These are phyloP conservation scores for Pseudodiploospora longispora DNA, from an alignment of 2,329 filamentous ascomycete species.

Conservation along the genomic window DNA sequence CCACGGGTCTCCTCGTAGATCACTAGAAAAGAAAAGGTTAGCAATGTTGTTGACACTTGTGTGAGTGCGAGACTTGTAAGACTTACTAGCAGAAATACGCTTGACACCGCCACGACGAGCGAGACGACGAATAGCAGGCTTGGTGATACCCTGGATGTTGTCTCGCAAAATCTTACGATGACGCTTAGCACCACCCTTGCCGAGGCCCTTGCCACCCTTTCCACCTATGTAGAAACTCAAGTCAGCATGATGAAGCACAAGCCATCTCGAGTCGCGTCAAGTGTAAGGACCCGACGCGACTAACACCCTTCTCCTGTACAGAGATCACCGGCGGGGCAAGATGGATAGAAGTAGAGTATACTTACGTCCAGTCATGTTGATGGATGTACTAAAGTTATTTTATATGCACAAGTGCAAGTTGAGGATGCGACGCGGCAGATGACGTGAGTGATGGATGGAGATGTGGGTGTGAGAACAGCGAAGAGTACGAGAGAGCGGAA, in stretches of 20 bases:
- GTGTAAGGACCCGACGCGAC: neutral
- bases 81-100: conserved; percentile 93
- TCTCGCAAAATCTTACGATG: conserved; percentile 98
- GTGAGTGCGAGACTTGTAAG: neutral
- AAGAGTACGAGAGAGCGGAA: conserved; percentile 15
- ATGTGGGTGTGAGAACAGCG: conserved; percentile 12
- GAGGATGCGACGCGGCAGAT: conserved; percentile 17
- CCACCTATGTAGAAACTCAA: conserved; percentile 51
- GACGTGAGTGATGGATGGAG: conserved; percentile 8
- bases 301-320: neutral
- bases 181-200: conserved; percentile 97
- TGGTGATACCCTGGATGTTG: conserved; percentile 99
- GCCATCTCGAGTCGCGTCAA: neutral
- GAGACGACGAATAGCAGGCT: conserved; percentile 97
- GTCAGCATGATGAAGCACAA: conserved; percentile 32
- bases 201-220: conserved; percentile 95
- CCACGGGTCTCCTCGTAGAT: conserved; percentile 74
- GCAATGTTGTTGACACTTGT: neutral
- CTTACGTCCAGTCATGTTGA: conserved; percentile 69
- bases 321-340: neutral
- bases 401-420: neutral
- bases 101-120: conserved; percentile 99
- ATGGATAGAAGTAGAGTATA: conserved; percentile 19
- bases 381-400: conserved; percentile 20
- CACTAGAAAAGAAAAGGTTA: conserved; percentile 32